Conservation (phyloP, 495 filamentous ascomycete species). For the Penicillium daleae region DNA sequence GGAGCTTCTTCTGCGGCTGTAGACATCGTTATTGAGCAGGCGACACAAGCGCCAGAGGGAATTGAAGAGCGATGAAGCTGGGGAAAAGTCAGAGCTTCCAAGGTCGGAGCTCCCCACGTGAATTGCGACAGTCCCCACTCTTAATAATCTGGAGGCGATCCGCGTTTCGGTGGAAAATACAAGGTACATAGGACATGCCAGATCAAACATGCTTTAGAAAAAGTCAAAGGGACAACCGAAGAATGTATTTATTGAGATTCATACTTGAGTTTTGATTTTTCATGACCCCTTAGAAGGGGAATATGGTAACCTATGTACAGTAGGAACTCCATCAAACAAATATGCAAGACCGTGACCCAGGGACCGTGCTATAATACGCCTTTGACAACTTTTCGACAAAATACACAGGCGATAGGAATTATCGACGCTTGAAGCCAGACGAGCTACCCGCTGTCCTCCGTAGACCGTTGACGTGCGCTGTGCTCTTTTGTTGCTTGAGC, state of each 20-base stretch:
- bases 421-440: slow-evolving; percentile 50
- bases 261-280: background rate
- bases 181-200: slow-evolving; percentile 5
- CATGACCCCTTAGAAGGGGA: background rate
- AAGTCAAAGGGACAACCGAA: background rate
- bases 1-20: slow-evolving; percentile 51
- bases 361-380: slow-evolving; percentile 7
- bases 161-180: background rate
- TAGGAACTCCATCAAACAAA: slow-evolving; percentile 2
- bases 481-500: slow-evolving; percentile 47
- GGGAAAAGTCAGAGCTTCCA: slow-evolving; percentile 31
- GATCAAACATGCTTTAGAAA: background rate
- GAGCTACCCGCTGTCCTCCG: slow-evolving; percentile 42
- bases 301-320: slow-evolving; percentile 10
- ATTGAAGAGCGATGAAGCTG: slow-evolving; percentile 18
- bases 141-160: slow-evolving; percentile 23
- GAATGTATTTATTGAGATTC: background rate
- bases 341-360: slow-evolving; percentile 3
- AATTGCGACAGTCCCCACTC: slow-evolving; percentile 20
- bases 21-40: slow-evolving; percentile 37
- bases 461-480: slow-evolving; percentile 43
- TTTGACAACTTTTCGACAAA: background rate
- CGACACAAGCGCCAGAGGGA: slow-evolving; percentile 27
- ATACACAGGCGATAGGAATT: slow-evolving; percentile 2
- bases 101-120: slow-evolving; percentile 26